A percentile compares a stretch with the other conserved stretches of the same genome.
phyloP scores from a whole-genome alignment of 2,329 filamentous ascomycete genomes.

The Cladosporium sp. region DNA sequence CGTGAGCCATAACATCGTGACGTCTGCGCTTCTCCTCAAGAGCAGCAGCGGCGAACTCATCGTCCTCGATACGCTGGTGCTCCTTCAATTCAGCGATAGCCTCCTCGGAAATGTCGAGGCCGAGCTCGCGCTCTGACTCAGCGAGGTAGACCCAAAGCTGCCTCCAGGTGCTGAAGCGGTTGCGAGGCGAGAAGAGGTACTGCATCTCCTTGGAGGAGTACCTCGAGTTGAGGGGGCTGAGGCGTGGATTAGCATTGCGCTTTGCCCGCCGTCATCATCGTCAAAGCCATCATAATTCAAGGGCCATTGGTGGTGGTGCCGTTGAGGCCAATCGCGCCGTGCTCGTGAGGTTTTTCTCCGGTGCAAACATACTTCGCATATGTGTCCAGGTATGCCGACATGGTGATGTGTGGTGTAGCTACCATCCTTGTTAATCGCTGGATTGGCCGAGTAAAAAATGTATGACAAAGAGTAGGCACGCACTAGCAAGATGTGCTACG shows the following conservation, averaged over 20 bases:
- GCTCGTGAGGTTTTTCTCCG: background rate
- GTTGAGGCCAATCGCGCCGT: background rate
- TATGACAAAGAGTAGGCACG: conserved; percentile 9
- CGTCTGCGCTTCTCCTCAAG: conserved; percentile 50
- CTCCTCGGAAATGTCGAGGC: conserved; percentile 71
- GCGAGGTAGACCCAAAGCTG: conserved; percentile 84
- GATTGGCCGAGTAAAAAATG: background rate
- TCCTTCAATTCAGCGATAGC: conserved; percentile 50
- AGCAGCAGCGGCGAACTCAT: conserved; percentile 49
- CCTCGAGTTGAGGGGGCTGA: conserved; percentile 69
- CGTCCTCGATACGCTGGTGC: conserved; percentile 47
- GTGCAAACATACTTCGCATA: conserved; percentile 33
- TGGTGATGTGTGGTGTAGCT: conserved; percentile 25
- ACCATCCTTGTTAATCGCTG: conserved; percentile 15
- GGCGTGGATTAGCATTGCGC: conserved; percentile 44
- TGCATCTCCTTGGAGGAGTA: conserved; percentile 77
- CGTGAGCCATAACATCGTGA: conserved; percentile 57
- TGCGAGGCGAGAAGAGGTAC: conserved; percentile 75
- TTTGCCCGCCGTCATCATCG: background rate
- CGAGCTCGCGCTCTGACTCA: conserved; percentile 77
- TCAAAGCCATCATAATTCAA: background rate
- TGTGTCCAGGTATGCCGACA: conserved; percentile 30
- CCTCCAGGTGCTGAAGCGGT: conserved; percentile 76
- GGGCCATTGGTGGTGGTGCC: background rate
- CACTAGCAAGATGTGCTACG: conserved; percentile 12